Base-by-base conservation (phyloP, 352 stramenopile species). In the Thalassiosira mediterranea region DNA sequence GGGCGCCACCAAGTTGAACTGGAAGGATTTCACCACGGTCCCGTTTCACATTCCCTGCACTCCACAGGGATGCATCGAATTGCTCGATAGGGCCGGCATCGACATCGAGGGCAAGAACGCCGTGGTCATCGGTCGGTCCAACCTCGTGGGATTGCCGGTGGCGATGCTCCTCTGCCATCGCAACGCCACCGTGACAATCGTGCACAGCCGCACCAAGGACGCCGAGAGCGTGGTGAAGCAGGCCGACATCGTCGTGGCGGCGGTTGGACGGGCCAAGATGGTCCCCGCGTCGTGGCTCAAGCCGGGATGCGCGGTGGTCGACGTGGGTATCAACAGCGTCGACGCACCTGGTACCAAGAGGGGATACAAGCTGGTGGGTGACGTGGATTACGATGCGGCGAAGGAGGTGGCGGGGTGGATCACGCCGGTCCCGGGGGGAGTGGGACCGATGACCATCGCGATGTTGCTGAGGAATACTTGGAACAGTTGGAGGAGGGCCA, bases 291-390 rank as follows among this genome's bases (percentile, higher is more conserved):
- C 94, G 38, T 99, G 97, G 97, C 80, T 99, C 32, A 99, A 99
- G 79, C 90, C 94, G 10, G 97, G 97, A 15, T 95, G 95, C 10
- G 93, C 97, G 3, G 97, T 99, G 4, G 96, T 99, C 72, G 97
- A 99, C 86, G 97, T 99, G 13, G 97, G 97, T 4, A 99, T 99
- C 81, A 99, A 99, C 76, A 97, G 95, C 67, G 94, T 99, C 1
- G 91, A 96, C 66, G 88, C 88, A 49, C 31, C 86, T 25, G 67
- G 64, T 37, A 77, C 76, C 3, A 88, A 94, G 67, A 89, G 96
- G 54, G 96, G 96, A 21, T 98, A 98, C 84, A 95, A 96, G 67
- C 90, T 99, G 11, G 96, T 99, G 29, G 97, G 97, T 11, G 97
- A 99, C 81, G 97, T 99, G 4, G 80, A 97, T 74, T 99, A 95